phyloP scores from a whole-genome alignment of 495 filamentous ascomycete species.

The Platismatia glauca region DNA sequence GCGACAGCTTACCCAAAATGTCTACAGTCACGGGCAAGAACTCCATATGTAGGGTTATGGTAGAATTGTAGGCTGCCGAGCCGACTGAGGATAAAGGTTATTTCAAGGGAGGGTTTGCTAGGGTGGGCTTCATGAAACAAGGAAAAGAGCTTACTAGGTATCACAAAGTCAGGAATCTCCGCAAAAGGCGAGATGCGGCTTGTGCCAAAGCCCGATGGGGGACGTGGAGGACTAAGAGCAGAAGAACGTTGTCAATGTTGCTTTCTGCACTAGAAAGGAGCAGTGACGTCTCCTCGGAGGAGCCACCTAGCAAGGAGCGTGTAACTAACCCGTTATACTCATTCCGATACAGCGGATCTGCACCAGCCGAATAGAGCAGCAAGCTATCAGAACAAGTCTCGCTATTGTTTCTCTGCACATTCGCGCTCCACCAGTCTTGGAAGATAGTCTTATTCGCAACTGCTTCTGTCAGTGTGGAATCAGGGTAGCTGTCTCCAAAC shows the following conservation, averaged over 20 bases:
- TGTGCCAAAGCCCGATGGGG: conserved; percentile 38
- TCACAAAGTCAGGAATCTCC: conserved; percentile 47
- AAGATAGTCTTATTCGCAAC: conserved; percentile 25
- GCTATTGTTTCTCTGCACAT: conserved; percentile 34
- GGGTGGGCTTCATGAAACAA: no score
- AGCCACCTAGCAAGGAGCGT: conserved; percentile 5
- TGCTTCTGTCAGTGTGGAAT: conserved; percentile 26
- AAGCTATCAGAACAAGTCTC: conserved; percentile 36
- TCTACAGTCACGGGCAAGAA: conserved; percentile 50
- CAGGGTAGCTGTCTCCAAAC: conserved; percentile 39
- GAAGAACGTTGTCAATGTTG: conserved; percentile 23
- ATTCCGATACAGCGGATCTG: conserved; percentile 31
- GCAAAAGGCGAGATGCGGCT: conserved; percentile 38
- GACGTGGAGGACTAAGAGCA: conserved; percentile 19
- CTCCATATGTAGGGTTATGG: conserved; percentile 45
- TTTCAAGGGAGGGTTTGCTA: neutral
- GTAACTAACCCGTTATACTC: conserved; percentile 19
- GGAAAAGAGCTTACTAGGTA: conserved; percentile 30
- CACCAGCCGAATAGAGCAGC: conserved; percentile 30
- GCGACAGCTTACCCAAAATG: conserved; percentile 34
- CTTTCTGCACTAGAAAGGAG: conserved; percentile 28
- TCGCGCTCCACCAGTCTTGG: conserved; percentile 21
- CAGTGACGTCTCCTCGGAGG: neutral
- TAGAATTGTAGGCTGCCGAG: conserved; percentile 42
- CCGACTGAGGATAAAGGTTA: conserved; percentile 30